phyloP scores from a whole-genome alignment of 805 yeast genomes.

The Pichia cabralensis region DNA sequence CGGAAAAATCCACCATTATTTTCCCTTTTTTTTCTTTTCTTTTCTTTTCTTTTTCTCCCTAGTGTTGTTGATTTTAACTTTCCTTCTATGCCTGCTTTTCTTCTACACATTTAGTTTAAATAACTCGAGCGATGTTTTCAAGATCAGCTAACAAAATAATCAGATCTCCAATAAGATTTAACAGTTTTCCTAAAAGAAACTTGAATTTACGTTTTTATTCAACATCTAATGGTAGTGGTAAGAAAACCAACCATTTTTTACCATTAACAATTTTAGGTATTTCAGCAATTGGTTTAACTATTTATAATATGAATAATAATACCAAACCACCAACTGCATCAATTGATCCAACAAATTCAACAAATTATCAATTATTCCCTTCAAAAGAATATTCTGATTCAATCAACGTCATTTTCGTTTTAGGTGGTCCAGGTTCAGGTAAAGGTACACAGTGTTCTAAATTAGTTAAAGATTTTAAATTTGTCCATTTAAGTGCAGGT shows the following conservation, averaged over 20 bases:
- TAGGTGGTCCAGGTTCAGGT: slow-evolving; percentile 98
- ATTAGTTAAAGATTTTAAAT: slow-evolving; percentile 69
- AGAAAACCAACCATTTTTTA: slow-evolving; percentile 13
- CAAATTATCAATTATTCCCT: slow-evolving; percentile 6
- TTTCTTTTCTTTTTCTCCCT: no score
- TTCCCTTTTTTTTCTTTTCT: no score
- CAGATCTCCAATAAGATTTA: no score
- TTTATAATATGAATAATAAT: slow-evolving; percentile 21
- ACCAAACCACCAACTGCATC: slow-evolving; percentile 26
- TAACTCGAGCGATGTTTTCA: no score
- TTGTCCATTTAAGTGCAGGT: slow-evolving; percentile 92
- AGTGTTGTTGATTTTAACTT: no score
- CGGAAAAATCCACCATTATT: no score
- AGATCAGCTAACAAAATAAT: no score
- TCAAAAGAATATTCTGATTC: slow-evolving; percentile 4
- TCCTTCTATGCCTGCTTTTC: no score
- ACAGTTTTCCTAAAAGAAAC: no score
- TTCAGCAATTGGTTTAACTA: slow-evolving; percentile 25
- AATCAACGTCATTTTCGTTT: slow-evolving; percentile 75
- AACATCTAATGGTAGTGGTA: slow-evolving; percentile 1
- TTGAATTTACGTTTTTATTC: slow-evolving; percentile 6
- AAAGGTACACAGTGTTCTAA: slow-evolving; percentile 94
- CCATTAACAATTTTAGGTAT: slow-evolving; percentile 22
- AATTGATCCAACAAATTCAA: slow-evolving; percentile 23
- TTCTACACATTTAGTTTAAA: no score